Evolutionary conservation across 495 filamentous ascomycete genomes (phyloP).

Genomic region (Usnea hakonensis): DNA sequence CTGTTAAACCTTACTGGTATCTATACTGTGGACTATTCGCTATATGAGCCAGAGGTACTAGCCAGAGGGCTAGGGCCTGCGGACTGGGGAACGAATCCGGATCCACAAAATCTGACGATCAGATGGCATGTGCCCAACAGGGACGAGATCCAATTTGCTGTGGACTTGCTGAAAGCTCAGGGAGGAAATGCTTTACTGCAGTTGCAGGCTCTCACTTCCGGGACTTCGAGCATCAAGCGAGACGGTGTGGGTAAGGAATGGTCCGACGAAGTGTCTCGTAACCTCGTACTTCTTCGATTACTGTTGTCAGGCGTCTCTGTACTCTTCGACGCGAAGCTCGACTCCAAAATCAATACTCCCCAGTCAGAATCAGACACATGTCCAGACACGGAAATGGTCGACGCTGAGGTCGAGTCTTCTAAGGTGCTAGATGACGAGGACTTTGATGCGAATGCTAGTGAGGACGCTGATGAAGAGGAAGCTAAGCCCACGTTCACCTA

Average conservation of each 20-base stretch:
- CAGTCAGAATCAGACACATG: slow-evolving; percentile 26
- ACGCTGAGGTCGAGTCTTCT: slow-evolving; percentile 39
- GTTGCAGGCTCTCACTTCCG: slow-evolving; percentile 66
- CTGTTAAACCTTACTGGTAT: slow-evolving; percentile 92
- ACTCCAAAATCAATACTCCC: slow-evolving; percentile 37
- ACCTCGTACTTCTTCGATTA: slow-evolving; percentile 76
- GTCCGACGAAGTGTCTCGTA: slow-evolving; percentile 92
- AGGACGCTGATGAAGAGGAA: slow-evolving; percentile 73
- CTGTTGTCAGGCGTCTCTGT: slow-evolving; percentile 80
- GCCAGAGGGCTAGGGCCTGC: slow-evolving; percentile 50
- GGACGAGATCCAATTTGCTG: slow-evolving; percentile 78
- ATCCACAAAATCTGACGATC: slow-evolving; percentile 68
- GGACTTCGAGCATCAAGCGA: slow-evolving; percentile 76
- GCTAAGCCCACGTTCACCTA: slow-evolving; percentile 76
- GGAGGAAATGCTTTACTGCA: slow-evolving; percentile 57
- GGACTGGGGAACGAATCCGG: slow-evolving; percentile 69
- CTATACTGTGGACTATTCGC: slow-evolving; percentile 79
- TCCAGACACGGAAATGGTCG: slow-evolving; percentile 39
- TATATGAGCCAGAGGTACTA: slow-evolving; percentile 66
- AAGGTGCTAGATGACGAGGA: slow-evolving; percentile 55
- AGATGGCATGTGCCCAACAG: slow-evolving; percentile 81
- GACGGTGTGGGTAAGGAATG: slow-evolving; percentile 96
- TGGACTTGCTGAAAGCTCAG: slow-evolving; percentile 78
- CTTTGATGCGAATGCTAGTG: slow-evolving; percentile 42
- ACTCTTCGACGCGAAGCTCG: slow-evolving; percentile 73